Evolutionary conservation across 768 basidiomycete species (phyloP).

Genomic region (Cystobasidium ongulense): DNA sequence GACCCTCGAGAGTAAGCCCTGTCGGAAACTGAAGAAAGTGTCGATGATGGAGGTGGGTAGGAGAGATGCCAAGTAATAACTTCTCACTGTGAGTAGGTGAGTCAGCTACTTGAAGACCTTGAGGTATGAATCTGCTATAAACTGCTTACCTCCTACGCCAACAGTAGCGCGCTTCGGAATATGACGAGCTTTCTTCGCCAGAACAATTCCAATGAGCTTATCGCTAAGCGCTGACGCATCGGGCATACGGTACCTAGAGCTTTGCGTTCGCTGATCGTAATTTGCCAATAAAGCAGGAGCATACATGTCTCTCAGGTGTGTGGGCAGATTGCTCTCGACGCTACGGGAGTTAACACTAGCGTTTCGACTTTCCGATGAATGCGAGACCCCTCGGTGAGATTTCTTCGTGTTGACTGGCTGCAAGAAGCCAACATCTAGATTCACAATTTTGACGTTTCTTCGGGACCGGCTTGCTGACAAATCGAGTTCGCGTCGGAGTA

Average conservation of each 20-base stretch:
- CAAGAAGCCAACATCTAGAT: constrained; percentile 28
- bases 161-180: constrained; percentile 1
- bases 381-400: neutral
- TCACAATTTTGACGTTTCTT: constrained; percentile 8
- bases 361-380: neutral
- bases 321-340: neutral
- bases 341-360: neutral
- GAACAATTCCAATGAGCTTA: neutral
- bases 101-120: neutral
- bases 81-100: constrained; percentile 5
- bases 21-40: constrained; percentile 21
- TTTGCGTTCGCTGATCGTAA: neutral
- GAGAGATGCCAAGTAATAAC: constrained; percentile 23
- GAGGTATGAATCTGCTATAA: neutral
- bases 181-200: neutral
- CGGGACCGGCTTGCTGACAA: neutral
- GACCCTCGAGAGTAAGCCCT: neutral
- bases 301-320: constrained; percentile 6
- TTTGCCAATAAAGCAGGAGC: constrained; percentile 7
- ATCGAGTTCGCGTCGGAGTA: constrained; percentile 13
- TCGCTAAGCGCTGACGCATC: neutral
- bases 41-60: constrained; percentile 12
- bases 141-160: constrained; percentile 14
- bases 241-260: neutral
- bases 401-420: neutral